Conservation (phyloP, 192 early-diverging fungal genomes). For the Coemansia sp. region DNA sequence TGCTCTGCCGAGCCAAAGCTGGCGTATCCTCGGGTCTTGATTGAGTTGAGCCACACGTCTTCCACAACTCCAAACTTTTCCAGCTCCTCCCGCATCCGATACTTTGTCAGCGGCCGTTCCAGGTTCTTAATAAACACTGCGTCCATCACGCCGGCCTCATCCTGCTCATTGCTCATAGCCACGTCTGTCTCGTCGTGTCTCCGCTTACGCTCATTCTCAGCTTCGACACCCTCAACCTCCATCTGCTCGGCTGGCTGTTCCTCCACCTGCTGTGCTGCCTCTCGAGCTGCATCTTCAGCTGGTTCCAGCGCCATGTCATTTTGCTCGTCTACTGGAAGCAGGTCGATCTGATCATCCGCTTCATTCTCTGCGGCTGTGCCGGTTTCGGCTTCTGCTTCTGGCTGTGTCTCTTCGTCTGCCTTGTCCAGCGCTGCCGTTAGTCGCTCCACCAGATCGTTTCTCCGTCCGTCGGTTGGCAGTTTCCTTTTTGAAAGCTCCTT, state of each 20-base stretch:
- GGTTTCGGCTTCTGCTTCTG: no score
- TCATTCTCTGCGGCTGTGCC: neutral
- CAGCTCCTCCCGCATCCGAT: conserved; percentile 32
- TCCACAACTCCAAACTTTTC: conserved; percentile 21
- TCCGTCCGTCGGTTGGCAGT: conserved; percentile 60
- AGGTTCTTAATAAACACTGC: conserved; percentile 44
- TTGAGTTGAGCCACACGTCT: conserved; percentile 49
- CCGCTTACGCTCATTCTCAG: neutral
- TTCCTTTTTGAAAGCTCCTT: conserved; percentile 57
- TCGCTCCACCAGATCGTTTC: conserved; percentile 62
- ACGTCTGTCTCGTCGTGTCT: neutral
- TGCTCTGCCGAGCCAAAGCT: conserved; percentile 24
- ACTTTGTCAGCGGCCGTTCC: conserved; percentile 39
- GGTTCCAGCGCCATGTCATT: neutral
- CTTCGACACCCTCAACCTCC: conserved; percentile 1
- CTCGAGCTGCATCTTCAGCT: neutral
- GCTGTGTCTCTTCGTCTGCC: conserved; percentile 1
- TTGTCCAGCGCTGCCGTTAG: conserved; percentile 55
- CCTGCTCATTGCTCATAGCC: neutral
- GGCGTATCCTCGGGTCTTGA: conserved; percentile 48
- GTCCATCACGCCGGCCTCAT: conserved; percentile 3
- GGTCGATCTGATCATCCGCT: conserved; percentile 24
- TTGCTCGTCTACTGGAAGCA: conserved; percentile 23
- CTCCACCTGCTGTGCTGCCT: neutral
- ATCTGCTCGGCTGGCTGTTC: neutral